Evolutionary conservation across 148 eudicot species (phyloP).

Genomic region (Persicaria maculosa): DNA sequence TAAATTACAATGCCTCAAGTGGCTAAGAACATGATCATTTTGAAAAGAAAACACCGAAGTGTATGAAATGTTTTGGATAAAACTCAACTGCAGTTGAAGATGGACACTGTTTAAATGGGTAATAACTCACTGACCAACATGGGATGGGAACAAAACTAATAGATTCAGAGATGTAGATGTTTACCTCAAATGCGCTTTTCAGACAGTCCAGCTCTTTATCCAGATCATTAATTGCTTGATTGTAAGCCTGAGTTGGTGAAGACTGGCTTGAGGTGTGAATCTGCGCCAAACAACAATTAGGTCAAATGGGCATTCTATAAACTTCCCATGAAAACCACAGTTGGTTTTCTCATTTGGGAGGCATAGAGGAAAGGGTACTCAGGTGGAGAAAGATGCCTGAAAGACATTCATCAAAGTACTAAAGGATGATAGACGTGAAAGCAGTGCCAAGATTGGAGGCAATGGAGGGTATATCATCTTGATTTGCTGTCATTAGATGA

Average conservation of each 20-base stretch:
- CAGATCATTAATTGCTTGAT: slow-evolving; percentile 86
- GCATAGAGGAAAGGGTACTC: background rate
- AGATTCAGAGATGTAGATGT: background rate
- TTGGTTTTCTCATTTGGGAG: background rate
- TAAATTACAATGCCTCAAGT: background rate
- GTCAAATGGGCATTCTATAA: background rate
- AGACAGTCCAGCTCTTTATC: slow-evolving; percentile 87
- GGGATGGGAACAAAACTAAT: background rate
- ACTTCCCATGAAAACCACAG: background rate
- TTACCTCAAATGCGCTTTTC: slow-evolving; percentile 83
- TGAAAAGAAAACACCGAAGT: background rate
- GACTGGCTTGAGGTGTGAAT: slow-evolving; percentile 92
- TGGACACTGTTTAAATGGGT: background rate
- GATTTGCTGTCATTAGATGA: no score
- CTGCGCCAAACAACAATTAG: slow-evolving; percentile 27
- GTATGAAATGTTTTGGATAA: background rate
- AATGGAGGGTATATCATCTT: no score
- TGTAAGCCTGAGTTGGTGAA: slow-evolving; percentile 90
- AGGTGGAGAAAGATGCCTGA: background rate
- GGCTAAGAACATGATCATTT: background rate
- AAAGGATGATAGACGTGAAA: no score
- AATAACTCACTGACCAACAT: slow-evolving; percentile 13
- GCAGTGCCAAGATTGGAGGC: no score
- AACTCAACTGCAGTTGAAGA: background rate
- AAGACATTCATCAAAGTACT: background rate